Conservation (phyloP, 169 alveolate genomes). For the Theileria parva region DNA sequence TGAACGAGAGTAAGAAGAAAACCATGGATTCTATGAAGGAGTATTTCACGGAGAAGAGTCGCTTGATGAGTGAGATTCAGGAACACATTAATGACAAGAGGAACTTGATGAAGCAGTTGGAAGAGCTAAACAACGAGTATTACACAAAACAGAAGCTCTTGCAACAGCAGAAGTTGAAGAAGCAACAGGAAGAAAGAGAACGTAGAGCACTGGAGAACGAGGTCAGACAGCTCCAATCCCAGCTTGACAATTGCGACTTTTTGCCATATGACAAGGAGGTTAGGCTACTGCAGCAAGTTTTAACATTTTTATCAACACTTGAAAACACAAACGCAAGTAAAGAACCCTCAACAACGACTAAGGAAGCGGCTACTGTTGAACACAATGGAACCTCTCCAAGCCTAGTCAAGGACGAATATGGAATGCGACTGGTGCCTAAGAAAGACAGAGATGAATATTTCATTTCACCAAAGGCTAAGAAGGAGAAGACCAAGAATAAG, state of each 20-base stretch:
- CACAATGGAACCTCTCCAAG: neutral
- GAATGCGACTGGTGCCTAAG: slow-evolving; percentile 59
- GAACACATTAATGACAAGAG: slow-evolving; percentile 47
- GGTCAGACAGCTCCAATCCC: slow-evolving; percentile 50
- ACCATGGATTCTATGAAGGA: slow-evolving; percentile 49
- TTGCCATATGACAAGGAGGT: slow-evolving; percentile 63
- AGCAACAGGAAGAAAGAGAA: slow-evolving; percentile 66
- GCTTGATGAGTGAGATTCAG: slow-evolving; percentile 47
- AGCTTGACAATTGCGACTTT: slow-evolving; percentile 57
- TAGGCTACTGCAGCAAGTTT: slow-evolving; percentile 57
- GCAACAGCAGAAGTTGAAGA: slow-evolving; percentile 48
- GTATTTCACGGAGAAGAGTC: slow-evolving; percentile 29
- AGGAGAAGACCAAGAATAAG: slow-evolving; percentile 65
- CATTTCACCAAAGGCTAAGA: slow-evolving; percentile 52
- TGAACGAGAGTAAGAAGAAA: slow-evolving; percentile 56
- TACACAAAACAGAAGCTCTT: slow-evolving; percentile 57
- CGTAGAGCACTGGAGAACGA: slow-evolving; percentile 56
- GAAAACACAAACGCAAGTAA: slow-evolving; percentile 17
- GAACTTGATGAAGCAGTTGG: slow-evolving; percentile 54
- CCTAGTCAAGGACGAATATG: slow-evolving; percentile 25
- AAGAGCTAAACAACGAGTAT: slow-evolving; percentile 58
- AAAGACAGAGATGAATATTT: slow-evolving; percentile 62
- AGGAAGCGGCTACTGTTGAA: neutral
- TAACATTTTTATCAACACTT: slow-evolving; percentile 46
- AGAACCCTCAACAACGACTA: slow-evolving; percentile 3